phyloP scores from a whole-genome alignment of 75 land plant genomes.

The Selaginella tamariscina region DNA sequence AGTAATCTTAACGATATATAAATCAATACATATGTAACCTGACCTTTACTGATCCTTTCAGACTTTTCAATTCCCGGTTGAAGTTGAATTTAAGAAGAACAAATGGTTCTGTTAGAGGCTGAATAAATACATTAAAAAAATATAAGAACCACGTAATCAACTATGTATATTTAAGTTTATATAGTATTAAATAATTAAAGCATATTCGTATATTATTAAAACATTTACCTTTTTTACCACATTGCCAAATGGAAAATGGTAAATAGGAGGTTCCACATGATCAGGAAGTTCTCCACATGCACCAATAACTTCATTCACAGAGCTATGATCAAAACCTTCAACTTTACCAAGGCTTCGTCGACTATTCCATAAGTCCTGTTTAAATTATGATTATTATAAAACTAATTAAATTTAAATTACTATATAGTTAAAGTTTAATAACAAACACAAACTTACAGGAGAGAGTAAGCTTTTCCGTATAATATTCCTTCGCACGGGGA shows the following conservation, averaged over 20 bases:
- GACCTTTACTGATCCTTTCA: conserved; percentile 53
- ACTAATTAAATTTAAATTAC: too few relatives aligned
- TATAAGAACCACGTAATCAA: too few relatives aligned
- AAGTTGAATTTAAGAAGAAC: conserved; percentile 66
- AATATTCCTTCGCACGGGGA: conserved; percentile 76
- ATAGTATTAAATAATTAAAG: too few relatives aligned
- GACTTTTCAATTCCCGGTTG: conserved; percentile 35
- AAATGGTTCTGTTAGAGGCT: conserved; percentile 56
- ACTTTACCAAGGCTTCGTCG: conserved; percentile 42
- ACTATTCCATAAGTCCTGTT: conserved; percentile 91
- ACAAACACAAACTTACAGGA: conserved; percentile 47
- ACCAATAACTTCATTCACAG: conserved; percentile 54
- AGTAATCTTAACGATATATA: too few relatives aligned
- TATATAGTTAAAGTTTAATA: too few relatives aligned
- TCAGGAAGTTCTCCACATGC: conserved; percentile 58
- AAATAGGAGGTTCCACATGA: conserved; percentile 40
- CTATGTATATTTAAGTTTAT: too few relatives aligned
- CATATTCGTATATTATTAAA: too few relatives aligned
- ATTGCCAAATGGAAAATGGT: conserved; percentile 72
- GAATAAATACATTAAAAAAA: too few relatives aligned
- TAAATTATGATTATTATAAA: too few relatives aligned
- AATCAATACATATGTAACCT: too few relatives aligned
- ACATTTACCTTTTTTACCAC: conserved; percentile 58
- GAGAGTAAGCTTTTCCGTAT: conserved; percentile 58
- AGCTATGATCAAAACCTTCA: conserved; percentile 81